phyloP scores from a whole-genome alignment of 305 asterid species.

The Rubia tinctorum region DNA sequence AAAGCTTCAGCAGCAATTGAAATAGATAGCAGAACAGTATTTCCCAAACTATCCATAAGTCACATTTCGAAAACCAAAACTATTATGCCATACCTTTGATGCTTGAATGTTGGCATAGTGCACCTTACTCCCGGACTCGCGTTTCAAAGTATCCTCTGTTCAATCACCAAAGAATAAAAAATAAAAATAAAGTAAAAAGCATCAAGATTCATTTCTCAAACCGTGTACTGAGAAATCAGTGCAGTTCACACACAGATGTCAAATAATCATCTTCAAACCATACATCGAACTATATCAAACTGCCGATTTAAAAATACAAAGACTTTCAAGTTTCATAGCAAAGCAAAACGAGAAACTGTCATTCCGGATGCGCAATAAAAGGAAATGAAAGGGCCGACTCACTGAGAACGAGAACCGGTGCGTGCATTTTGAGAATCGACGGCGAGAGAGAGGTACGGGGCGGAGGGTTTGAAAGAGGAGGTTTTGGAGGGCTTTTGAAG shows the following conservation, averaged over 20 bases:
- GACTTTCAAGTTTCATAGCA: not conserved
- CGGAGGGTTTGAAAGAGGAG: not conserved
- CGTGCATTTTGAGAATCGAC: constrained; percentile 32
- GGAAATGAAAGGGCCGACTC: not conserved
- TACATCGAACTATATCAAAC: not conserved
- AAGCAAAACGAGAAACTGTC: not conserved
- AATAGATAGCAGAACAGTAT: not conserved
- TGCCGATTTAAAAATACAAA: not conserved
- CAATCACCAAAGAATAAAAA: constrained; percentile 10
- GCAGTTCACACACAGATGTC: not conserved
- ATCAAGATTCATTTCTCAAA: not conserved
- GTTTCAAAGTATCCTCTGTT: constrained; percentile 51
- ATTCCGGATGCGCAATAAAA: not conserved
- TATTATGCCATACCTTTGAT: constrained; percentile 31
- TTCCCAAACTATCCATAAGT: not conserved
- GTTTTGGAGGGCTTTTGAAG: constrained; percentile 15
- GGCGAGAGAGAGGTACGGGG: not conserved
- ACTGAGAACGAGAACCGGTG: constrained; percentile 50
- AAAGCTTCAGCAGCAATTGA: not conserved
- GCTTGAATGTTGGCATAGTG: constrained; percentile 51
- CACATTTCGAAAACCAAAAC: not conserved
- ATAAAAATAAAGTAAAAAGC: not conserved
- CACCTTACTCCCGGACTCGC: constrained; percentile 49
- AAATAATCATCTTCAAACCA: not conserved
- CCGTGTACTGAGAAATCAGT: not conserved